Evolutionary conservation across 2,329 filamentous ascomycete genomes (phyloP).

Genomic region (Camillea tinctor): DNA sequence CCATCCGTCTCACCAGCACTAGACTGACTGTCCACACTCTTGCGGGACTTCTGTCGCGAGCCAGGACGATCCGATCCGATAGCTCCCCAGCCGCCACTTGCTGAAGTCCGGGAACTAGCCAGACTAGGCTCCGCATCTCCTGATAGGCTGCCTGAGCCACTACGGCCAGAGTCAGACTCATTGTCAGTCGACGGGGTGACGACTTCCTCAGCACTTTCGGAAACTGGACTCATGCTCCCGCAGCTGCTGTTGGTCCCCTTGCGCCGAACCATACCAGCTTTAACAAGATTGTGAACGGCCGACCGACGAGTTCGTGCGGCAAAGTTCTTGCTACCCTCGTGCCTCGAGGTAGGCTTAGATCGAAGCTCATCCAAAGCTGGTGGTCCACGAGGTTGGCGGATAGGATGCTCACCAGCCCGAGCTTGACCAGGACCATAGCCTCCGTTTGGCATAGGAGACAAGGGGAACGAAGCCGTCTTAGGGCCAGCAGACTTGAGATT

Average conservation of each 20-base stretch:
- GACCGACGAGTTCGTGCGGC: conserved; percentile 86
- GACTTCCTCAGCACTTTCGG: conserved; percentile 68
- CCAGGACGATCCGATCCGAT: conserved; percentile 84
- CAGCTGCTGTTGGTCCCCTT: conserved; percentile 67
- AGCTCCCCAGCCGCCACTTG: conserved; percentile 71
- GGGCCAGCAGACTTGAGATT: conserved; percentile 63
- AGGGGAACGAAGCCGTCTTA: conserved; percentile 77
- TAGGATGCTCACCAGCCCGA: conserved; percentile 89
- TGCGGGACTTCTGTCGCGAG: conserved; percentile 64
- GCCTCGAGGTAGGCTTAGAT: conserved; percentile 84
- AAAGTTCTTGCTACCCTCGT: conserved; percentile 98
- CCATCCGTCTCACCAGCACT: conserved; percentile 57
- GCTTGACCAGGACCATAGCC: conserved; percentile 90
- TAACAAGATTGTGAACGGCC: conserved; percentile 87
- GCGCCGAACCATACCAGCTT: conserved; percentile 85
- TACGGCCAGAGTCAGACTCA: conserved; percentile 68
- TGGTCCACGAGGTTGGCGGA: conserved; percentile 89
- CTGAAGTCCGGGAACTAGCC: conserved; percentile 73
- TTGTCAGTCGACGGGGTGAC: conserved; percentile 73
- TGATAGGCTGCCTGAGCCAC: conserved; percentile 76
- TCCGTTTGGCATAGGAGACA: conserved; percentile 71
- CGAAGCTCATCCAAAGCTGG: conserved; percentile 89
- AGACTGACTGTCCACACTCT: conserved; percentile 63
- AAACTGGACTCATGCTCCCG: conserved; percentile 85
- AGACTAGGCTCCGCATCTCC: conserved; percentile 68